These are phyloP conservation scores for Volvariella volvacea DNA, from an alignment of 1,284 basidiomycete genomes.

Conservation along the genomic window DNA sequence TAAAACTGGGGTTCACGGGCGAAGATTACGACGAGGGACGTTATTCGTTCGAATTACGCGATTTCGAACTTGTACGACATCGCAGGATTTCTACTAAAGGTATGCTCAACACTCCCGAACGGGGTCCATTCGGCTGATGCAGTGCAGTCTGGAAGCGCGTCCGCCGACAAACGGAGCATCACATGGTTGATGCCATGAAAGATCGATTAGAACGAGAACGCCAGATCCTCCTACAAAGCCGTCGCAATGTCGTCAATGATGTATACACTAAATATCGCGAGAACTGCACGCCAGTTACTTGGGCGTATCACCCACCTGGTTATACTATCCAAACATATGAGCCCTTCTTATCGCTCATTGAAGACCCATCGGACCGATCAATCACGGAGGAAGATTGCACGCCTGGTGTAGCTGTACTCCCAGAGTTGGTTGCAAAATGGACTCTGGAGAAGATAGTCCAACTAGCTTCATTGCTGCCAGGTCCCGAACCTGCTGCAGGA, in stretches of 20 bases:
- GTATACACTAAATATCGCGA: background rate
- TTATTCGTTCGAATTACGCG: background rate
- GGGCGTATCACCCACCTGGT: constrained; percentile 8
- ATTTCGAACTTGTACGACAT: background rate
- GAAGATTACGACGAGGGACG: background rate
- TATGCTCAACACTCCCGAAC: background rate
- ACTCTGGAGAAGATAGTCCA: constrained; percentile 4
- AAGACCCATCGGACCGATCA: background rate
- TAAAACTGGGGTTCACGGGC: background rate
- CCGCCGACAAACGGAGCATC: background rate
- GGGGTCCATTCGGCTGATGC: background rate
- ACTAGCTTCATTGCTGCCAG: constrained; percentile 8
- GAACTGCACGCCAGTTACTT: constrained; percentile 3
- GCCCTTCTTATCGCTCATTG: constrained; percentile 2
- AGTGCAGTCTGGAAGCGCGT: background rate
- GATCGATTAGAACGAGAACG: background rate
- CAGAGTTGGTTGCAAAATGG: constrained; percentile 7
- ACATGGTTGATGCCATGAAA: background rate
- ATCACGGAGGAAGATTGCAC: background rate
- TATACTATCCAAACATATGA: constrained; percentile 4
- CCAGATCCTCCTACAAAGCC: background rate
- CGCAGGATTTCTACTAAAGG: background rate
- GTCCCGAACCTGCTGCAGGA: constrained; percentile 13
- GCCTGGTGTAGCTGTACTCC: background rate
- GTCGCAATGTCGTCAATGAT: constrained; percentile 1